Conservation (phyloP, 768 basidiomycete genomes). For the Lactarius vividus region DNA sequence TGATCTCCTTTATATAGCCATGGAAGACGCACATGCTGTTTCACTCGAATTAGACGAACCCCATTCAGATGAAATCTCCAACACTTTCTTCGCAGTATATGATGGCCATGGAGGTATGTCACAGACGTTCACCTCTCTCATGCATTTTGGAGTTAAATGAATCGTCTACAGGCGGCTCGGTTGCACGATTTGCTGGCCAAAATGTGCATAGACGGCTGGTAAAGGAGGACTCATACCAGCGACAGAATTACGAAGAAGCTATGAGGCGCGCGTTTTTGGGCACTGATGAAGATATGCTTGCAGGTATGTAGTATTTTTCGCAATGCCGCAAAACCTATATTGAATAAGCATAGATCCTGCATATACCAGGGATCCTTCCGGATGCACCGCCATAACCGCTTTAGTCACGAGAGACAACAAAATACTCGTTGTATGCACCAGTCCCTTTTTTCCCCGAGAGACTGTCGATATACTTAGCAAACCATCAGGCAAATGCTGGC, state of each 20-base stretch:
- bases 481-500: constrained; percentile 87
- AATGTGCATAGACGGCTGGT: constrained; percentile 77
- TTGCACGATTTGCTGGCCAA: constrained; percentile 84
- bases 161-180: constrained; percentile 58
- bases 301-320: constrained; percentile 49
- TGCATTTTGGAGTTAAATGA: constrained; percentile 8
- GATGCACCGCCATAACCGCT: constrained; percentile 92
- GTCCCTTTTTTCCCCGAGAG: not conserved
- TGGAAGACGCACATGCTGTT: constrained; percentile 94
- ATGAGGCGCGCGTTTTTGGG: constrained; percentile 88
- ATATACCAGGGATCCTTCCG: constrained; percentile 88
- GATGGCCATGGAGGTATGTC: constrained; percentile 94
- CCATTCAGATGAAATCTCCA: constrained; percentile 40
- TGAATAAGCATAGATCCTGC: constrained; percentile 58
- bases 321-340: not conserved
- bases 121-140: constrained; percentile 11
- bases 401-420: constrained; percentile 74
- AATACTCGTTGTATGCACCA: constrained; percentile 69
- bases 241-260: constrained; percentile 68
- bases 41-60: constrained; percentile 64
- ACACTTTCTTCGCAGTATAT: constrained; percentile 94
- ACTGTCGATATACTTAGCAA: constrained; percentile 6
- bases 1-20: constrained; percentile 53
- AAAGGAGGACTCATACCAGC: constrained; percentile 67
- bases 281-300: constrained; percentile 91